Conservation (phyloP, 148 eudicot species). For the Arbutus unedo region DNA sequence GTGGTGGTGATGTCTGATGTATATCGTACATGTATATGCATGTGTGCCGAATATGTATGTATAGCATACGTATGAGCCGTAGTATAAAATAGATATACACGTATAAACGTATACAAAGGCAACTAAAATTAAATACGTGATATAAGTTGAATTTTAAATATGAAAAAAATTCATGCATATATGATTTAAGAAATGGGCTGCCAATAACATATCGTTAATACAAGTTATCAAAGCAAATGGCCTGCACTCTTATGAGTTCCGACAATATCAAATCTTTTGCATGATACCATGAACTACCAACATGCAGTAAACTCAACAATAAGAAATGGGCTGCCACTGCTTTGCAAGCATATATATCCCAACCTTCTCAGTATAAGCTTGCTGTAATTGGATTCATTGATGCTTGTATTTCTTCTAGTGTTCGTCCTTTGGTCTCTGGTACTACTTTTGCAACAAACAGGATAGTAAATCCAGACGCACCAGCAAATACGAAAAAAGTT, state of each 20-base stretch:
- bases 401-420: slow-evolving; percentile 86
- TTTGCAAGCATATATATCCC: neutral
- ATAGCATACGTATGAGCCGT: too few species aligned
- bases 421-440: slow-evolving; percentile 91
- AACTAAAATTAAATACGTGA: too few species aligned
- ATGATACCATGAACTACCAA: neutral
- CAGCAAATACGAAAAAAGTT: slow-evolving; percentile 62
- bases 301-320: neutral
- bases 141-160: too few species aligned
- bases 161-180: too few species aligned
- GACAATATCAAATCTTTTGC: neutral
- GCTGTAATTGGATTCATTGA: slow-evolving; percentile 40
- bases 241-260: neutral
- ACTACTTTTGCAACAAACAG: slow-evolving; percentile 64
- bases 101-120: too few species aligned
- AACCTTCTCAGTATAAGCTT: neutral
- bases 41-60: too few species aligned
- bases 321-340: neutral
- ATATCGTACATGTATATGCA: too few species aligned
- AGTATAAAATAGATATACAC: too few species aligned
- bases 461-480: slow-evolving; percentile 49
- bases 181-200: too few species aligned
- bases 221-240: too few species aligned
- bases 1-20: too few species aligned
- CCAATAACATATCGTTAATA: too few species aligned